Base-by-base conservation (phyloP, 2,329 filamentous ascomycete genomes). In the Stagonosporopsis tanaceti region DNA sequence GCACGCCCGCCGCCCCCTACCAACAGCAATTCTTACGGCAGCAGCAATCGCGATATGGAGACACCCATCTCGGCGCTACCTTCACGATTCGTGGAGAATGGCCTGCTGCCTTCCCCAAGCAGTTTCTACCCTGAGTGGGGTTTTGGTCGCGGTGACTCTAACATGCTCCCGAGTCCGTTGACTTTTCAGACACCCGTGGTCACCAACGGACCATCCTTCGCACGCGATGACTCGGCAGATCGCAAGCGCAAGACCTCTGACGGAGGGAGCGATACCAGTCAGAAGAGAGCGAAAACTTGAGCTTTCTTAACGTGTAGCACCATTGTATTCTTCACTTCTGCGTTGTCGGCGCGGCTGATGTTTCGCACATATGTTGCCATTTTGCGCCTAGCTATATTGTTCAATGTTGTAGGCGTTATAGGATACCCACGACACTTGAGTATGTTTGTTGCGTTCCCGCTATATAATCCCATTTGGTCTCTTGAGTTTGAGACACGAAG, bases 21-120 rank as follows among this genome's bases (percentile, higher is more conserved):
- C 54, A 86, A 84, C 67, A 81, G 78, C 70, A 67, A 71, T 65
- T 68, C 77, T 57, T 77, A 78, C 46, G 70, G 71, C 46, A 78
- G 75, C 46, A 59, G 47, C 44, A 59, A 53, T 12, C 67, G 72
- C 7, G 70, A 66, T 48, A 74, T 77, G 75, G 88, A 95, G 71
- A 95, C 95, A 0, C 95, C 95, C 0, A 93, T 96, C n/a, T 97
- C 93, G 2, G 93, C 94, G 3, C 82, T 99, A 11, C 95, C 95
- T 0, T 96, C 92, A 47, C 87, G 94, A 38, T 97, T 98, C 76
- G 89, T 98, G 66, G 90, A 89, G 56, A 92, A 91, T 63, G 92
- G 93, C 34, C 87, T 97, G 51, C 82, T 98, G 15, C 93, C 95
- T 0, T 96, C 92, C 53, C 95, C 95, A 0, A 96, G 90, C 62